Evolutionary conservation across 2,329 filamentous ascomycete species (phyloP).

Genomic region (Fusarium duplospermum): DNA sequence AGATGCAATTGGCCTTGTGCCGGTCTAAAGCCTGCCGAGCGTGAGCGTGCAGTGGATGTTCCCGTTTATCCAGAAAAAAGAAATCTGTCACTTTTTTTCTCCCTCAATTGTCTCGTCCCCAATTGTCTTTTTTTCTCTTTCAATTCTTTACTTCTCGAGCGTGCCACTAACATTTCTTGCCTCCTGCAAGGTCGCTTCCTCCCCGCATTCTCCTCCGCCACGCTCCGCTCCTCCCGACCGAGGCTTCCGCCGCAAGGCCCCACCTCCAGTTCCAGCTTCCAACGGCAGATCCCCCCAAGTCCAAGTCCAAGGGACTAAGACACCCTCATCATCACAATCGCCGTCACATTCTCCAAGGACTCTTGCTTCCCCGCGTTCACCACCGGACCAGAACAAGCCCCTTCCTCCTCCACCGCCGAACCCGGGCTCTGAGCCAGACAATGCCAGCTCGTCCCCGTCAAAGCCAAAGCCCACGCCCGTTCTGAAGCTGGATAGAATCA

Average conservation of each 20-base stretch:
- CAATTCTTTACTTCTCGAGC: background rate
- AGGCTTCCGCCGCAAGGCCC: constrained; percentile 40
- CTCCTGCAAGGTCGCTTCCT: constrained; percentile 24
- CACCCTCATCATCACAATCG: constrained; percentile 38
- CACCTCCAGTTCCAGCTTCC: constrained; percentile 28
- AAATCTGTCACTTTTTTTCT: constrained; percentile 5
- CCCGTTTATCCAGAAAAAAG: background rate
- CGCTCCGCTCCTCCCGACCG: constrained; percentile 41
- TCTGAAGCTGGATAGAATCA: constrained; percentile 67
- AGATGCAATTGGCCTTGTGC: constrained; percentile 16
- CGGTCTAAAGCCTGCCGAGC: background rate
- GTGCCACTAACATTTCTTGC: constrained; percentile 9
- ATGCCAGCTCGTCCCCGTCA: constrained; percentile 42
- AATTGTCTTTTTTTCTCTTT: background rate
- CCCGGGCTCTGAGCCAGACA: constrained; percentile 51
- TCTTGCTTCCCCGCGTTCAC: constrained; percentile 51
- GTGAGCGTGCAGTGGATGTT: background rate
- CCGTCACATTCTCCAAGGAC: constrained; percentile 41
- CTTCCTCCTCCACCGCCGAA: constrained; percentile 64
- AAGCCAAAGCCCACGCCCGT: constrained; percentile 53
- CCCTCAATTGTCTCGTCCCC: background rate
- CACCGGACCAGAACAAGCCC: constrained; percentile 66
- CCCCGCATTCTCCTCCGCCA: constrained; percentile 45
- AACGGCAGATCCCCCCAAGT: constrained; percentile 1
- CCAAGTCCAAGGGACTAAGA: constrained; percentile 28